Evolutionary conservation across 345 rosid species (phyloP), one percentile per base, ranked within the genome.

Genomic region (Camelina laxa): DNA sequence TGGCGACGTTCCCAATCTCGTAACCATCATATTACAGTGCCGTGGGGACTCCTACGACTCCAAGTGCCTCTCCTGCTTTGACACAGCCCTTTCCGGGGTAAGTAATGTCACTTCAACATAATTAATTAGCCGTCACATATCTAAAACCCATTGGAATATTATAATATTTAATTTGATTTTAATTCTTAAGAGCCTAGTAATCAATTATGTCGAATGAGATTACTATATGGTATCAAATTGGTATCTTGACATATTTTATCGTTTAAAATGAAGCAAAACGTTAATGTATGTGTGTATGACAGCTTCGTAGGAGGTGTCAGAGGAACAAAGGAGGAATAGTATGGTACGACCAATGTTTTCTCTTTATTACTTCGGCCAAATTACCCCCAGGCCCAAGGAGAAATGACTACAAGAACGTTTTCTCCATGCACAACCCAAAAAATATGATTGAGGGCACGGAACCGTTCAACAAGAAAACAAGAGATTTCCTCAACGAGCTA

Each of bases 391-490:
- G 5, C 60, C 0, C 79, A 71, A 51, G 74, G 83, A 64, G 15
- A 73, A 82, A 79, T 1, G 84, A 89, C 33, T 42, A 71, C 10
- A 0, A 19, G 17, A 72, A 67, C 71, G 69, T 2, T 10, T 79
- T 83, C 73, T 75, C 42, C 57, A 39, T 69, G 82, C 65, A 41
- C 42, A 84, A 80, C 47, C 9, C 53, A 41, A 60, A 59, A 6
- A 35, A n/a, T 1, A 80, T 84, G 60, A 73, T 48, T 5, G 71
- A 13, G 0, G 60, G 84, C 4, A 78, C 73, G 0, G 6, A 5
- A 24, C 9, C 22, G 27, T 85, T 84, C 71, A 80, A 82, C 20
- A 9, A 31, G 15, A 74, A 72, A 65, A 77, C 72, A 1, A 84
- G 60, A 47, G 84, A 69, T 7, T 9, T 82, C 69, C 56, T 85